Evolutionary conservation across 345 rosid genomes (phyloP), one percentile per base, ranked within the genome.

Genomic region (Chamaenerion angustifolium): DNA sequence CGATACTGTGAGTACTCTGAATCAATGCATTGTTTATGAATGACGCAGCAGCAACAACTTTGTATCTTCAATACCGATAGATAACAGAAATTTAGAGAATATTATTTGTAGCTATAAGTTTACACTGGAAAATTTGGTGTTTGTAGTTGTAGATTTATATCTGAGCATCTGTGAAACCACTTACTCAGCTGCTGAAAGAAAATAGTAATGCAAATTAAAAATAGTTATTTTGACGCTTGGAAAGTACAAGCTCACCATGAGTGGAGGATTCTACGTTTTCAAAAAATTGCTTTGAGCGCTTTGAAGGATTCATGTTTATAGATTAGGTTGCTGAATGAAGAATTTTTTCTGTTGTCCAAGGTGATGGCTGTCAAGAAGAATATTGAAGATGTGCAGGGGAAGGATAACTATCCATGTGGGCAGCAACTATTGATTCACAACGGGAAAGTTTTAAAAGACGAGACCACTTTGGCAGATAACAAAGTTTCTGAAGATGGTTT

Each of bases 391-490:
- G 71, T 74, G 9, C 88, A 88, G 68, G 99, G 99, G 12, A 92
- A 87, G 65, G 96, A 82, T 56, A 87, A 80, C 70, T 92, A 86
- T 51, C 98, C 98, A 2, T 92, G 95, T 70, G 98, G 93, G 16
- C 95, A 82, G 55, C 96, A 92, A 48, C 55, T 92, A 47, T 61
- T 92, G 77, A 87, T 92, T 74, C 96, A 92, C 59, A 87, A 88
- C 65, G 99, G 99, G 42, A 93, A 93, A 71, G 94, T 93, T 48
- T 69, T 93, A 84, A 88, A 93, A 68, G 99, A 93, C 45, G 98
- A 92, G 69, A 92, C 95, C 43, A 82, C 90, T 4, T 57, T 92
- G 44, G 77, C 75, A 6, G 90, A 84, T 37, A 92, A 82, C 44
- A 82, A 88, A 48, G 96, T 93, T 49, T 56, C 83, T 1, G 99